Evolutionary conservation across 2,329 filamentous ascomycete species (phyloP).

Genomic region (Alternaria consortialis): DNA sequence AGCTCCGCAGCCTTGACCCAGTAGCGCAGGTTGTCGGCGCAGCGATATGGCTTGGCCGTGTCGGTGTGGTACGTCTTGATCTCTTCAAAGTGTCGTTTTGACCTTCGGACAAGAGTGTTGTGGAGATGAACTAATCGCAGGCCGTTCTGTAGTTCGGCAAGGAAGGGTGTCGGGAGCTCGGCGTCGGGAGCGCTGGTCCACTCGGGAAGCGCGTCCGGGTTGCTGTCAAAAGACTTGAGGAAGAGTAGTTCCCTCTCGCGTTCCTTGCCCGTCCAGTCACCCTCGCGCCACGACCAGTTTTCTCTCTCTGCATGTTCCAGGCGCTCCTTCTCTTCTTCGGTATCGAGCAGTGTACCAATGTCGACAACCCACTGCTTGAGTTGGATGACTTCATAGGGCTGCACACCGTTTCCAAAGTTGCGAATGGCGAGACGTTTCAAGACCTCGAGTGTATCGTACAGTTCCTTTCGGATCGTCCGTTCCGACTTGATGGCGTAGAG

Average conservation of each 20-base stretch:
- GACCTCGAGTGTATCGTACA: constrained; percentile 87
- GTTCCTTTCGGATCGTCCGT: constrained; percentile 81
- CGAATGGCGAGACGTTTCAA: constrained; percentile 90
- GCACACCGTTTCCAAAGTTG: constrained; percentile 84
- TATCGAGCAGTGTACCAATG: constrained; percentile 77
- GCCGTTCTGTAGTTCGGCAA: constrained; percentile 78
- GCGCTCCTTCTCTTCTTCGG: constrained; percentile 80
- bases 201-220: constrained; percentile 67
- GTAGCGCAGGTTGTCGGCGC: constrained; percentile 91
- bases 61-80: constrained; percentile 93
- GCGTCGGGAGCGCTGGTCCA: constrained; percentile 69
- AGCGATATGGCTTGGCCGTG: constrained; percentile 91
- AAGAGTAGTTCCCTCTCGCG: constrained; percentile 83
- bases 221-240: constrained; percentile 75
- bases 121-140: constrained; percentile 85
- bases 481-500: constrained; percentile 89
- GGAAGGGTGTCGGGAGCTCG: constrained; percentile 74
- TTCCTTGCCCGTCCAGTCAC: constrained; percentile 77
- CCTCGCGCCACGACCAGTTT: constrained; percentile 80
- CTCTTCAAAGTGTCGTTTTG: constrained; percentile 83
- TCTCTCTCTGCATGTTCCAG: constrained; percentile 75
- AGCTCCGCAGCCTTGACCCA: constrained; percentile 97
- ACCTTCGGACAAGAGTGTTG: constrained; percentile 86
- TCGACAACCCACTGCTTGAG: constrained; percentile 82
- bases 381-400: constrained; percentile 76